phyloP scores from a whole-genome alignment of 352 stramenopile genomes.

The Phytopythium helicoides region DNA sequence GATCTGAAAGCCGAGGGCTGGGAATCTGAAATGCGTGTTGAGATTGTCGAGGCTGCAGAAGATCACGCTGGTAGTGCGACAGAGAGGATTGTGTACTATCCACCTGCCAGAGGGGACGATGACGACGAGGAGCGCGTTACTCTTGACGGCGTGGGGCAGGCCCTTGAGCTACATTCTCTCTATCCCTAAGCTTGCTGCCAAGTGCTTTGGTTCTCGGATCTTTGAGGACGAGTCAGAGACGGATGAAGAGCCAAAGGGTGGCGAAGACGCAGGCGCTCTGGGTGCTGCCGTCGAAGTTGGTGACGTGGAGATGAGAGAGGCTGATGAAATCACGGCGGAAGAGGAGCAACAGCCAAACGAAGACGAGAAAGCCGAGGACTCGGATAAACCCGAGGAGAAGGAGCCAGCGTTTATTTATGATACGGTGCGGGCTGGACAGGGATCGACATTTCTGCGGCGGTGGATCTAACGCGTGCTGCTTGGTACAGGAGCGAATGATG shows the following conservation, averaged over 20 bases:
- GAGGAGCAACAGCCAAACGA: constrained; percentile 3
- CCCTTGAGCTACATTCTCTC: constrained; percentile 56
- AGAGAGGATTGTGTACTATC: constrained; percentile 39
- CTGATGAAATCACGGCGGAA: constrained; percentile 6
- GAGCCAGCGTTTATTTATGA: constrained; percentile 76
- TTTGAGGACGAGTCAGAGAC: constrained; percentile 17
- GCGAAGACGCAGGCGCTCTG: constrained; percentile 21
- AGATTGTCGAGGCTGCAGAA: constrained; percentile 51
- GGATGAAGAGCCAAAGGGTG: background rate
- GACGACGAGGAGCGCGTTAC: constrained; percentile 18
- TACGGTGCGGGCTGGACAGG: constrained; percentile 39
- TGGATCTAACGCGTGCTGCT: constrained; percentile 1
- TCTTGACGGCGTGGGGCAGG: constrained; percentile 51
- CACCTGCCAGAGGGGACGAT: constrained; percentile 12
- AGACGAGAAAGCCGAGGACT: constrained; percentile 4
- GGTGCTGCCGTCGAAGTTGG: constrained; percentile 14
- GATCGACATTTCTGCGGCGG: background rate
- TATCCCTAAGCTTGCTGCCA: constrained; percentile 38
- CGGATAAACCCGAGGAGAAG: constrained; percentile 16
- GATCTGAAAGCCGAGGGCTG: constrained; percentile 73
- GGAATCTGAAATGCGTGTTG: constrained; percentile 44
- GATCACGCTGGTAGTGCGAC: constrained; percentile 32
- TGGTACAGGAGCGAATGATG: constrained; percentile 49
- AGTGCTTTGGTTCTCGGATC: constrained; percentile 75
- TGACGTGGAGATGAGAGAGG: background rate